Evolutionary conservation across 805 yeast genomes (phyloP).

Genomic region (Spathaspora girioi): DNA sequence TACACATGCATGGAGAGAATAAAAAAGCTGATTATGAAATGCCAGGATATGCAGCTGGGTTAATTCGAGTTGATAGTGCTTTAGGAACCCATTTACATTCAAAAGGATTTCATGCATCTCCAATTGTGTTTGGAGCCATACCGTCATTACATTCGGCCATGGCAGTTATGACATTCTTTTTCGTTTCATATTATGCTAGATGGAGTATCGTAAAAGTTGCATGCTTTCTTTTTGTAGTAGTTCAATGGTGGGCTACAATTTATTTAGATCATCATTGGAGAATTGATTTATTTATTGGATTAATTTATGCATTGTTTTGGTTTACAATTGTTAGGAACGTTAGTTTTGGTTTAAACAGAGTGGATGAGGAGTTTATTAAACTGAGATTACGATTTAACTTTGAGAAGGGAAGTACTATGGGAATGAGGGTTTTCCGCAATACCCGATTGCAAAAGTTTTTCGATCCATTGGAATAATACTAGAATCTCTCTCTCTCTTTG

Average conservation of each 20-base stretch:
- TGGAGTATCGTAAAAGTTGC: slow-evolving; percentile 30
- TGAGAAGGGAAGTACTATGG: slow-evolving; percentile 46
- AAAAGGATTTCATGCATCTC: slow-evolving; percentile 67
- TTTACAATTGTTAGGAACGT: slow-evolving; percentile 8
- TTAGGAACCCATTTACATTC: slow-evolving; percentile 51
- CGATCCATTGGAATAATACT: slow-evolving; percentile 23
- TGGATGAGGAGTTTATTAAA: slow-evolving; percentile 34
- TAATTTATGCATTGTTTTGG: slow-evolving; percentile 33
- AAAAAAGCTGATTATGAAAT: slow-evolving; percentile 63
- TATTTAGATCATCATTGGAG: slow-evolving; percentile 74
- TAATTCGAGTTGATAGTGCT: slow-evolving; percentile 63
- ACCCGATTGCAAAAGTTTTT: no score
- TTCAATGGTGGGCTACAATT: no score
- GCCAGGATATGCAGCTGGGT: slow-evolving; percentile 73
- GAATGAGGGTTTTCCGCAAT: no score
- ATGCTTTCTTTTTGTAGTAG: slow-evolving; percentile 47
- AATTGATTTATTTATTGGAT: slow-evolving; percentile 55
- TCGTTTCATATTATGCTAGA: slow-evolving; percentile 35
- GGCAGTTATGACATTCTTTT: slow-evolving; percentile 51
- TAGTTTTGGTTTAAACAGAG: slow-evolving; percentile 13
- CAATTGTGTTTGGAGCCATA: slow-evolving; percentile 62
- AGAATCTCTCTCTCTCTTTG: background rate
- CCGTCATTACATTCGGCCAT: slow-evolving; percentile 66
- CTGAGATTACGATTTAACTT: slow-evolving; percentile 31
- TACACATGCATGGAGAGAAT: slow-evolving; percentile 57